Percentiles rank a stretch among this genome's conserved stretches.
Evolutionary conservation across 2,329 filamentous ascomycete species (phyloP).

Genomic region (Dothideomycetes sp.): DNA sequence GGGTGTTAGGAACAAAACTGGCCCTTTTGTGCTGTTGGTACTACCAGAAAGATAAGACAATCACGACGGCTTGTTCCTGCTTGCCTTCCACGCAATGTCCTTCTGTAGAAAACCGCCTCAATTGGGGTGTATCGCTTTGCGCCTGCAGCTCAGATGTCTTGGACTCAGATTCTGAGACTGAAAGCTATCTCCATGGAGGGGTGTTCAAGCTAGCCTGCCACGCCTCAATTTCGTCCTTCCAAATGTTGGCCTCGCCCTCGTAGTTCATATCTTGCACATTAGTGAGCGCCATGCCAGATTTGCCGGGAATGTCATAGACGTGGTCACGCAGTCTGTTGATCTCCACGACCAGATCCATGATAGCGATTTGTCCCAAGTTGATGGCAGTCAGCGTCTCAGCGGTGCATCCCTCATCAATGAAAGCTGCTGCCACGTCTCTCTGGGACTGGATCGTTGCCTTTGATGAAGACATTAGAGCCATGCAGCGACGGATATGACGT

Average conservation of each 20-base stretch:
- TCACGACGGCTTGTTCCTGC: too few species aligned
- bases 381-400: conserved; percentile 2
- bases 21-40: too few species aligned
- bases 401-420: conserved; percentile 1
- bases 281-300: neutral
- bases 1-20: too few species aligned
- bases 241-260: neutral
- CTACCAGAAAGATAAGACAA: too few species aligned
- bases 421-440: neutral
- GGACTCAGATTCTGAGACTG: neutral
- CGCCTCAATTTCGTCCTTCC: neutral
- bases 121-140: too few species aligned
- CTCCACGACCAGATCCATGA: neutral
- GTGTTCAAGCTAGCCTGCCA: too few species aligned
- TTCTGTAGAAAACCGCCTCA: too few species aligned
- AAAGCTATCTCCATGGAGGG: neutral
- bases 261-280: neutral
- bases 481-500: neutral
- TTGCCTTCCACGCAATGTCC: too few species aligned
- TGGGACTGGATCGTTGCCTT: neutral
- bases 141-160: neutral
- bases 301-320: neutral
- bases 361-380: neutral
- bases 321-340: neutral
- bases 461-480: neutral